phyloP scores from a whole-genome alignment of 768 basidiomycete species.

The Psilocybe subaeruginosa region DNA sequence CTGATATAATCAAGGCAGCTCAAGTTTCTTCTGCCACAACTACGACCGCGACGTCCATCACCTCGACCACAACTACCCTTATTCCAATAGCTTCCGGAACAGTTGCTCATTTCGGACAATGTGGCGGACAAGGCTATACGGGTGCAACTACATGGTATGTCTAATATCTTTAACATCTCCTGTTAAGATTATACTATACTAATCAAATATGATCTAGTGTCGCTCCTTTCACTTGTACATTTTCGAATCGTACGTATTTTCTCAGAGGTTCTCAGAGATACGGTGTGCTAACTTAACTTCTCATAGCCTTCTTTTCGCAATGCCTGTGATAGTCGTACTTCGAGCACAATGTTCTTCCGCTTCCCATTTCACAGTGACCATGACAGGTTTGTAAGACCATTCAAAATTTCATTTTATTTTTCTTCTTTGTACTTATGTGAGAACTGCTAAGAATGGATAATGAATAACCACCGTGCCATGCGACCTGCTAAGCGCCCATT shows the following conservation, averaged over 20 bases:
- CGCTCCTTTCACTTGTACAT: background rate
- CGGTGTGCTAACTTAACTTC: background rate
- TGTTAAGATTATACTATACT: background rate
- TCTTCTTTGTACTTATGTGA: too few species aligned
- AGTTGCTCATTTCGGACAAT: background rate
- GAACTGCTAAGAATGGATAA: too few species aligned
- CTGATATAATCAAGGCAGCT: slow-evolving; percentile 19
- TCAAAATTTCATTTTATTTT: too few species aligned
- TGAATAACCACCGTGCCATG: too few species aligned
- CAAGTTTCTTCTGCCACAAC: background rate
- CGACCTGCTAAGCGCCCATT: too few species aligned
- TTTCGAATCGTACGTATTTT: background rate
- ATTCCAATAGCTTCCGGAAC: background rate
- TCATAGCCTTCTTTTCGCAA: background rate
- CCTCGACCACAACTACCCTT: background rate
- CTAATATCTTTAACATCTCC: background rate
- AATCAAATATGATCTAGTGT: background rate
- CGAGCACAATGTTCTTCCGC: too few species aligned
- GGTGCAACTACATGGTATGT: background rate
- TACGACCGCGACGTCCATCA: background rate
- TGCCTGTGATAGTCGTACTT: background rate
- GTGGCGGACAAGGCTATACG: background rate
- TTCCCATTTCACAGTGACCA: too few species aligned
- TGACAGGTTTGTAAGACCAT: too few species aligned
- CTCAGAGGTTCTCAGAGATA: background rate